A percentile compares a stretch with the other conserved stretches of the same genome.
These are phyloP conservation scores for Hippophae gyantsensis DNA, from an alignment of 306 rosid species.

Conservation along the genomic window DNA sequence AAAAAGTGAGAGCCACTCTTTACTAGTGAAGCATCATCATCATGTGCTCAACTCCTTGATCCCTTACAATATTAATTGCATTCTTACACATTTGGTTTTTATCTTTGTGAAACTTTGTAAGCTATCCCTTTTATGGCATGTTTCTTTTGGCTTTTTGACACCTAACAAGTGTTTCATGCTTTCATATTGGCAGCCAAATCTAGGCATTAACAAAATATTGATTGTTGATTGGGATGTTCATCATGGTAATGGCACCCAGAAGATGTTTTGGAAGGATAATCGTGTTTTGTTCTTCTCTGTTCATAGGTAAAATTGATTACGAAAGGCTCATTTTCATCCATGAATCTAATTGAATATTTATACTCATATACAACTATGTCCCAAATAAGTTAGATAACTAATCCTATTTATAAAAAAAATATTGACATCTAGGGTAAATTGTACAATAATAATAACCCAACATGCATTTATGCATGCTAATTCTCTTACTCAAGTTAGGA, in stretches of 20 bases:
- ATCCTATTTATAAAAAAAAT: too few species aligned
- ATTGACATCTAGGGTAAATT: too few species aligned
- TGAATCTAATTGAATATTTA: too few species aligned
- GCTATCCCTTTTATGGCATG: not conserved
- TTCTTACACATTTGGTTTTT: not conserved
- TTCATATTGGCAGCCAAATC: slow-evolving; percentile 59
- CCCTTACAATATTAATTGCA: not conserved
- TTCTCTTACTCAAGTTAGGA: too few species aligned
- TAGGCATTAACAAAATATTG: slow-evolving; percentile 61
- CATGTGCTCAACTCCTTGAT: slow-evolving; percentile 2
- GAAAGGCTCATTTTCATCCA: too few species aligned
- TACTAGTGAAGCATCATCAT: slow-evolving; percentile 3
- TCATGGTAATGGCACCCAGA: slow-evolving; percentile 97
- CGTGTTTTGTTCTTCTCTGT: slow-evolving; percentile 91
- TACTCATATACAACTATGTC: too few species aligned
- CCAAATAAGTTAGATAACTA: too few species aligned
- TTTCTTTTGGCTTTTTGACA: not conserved
- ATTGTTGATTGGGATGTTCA: slow-evolving; percentile 99
- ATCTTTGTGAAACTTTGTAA: not conserved
- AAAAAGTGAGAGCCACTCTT: slow-evolving; percentile 42
- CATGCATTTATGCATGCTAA: too few species aligned
- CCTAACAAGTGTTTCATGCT: slow-evolving; percentile 14
- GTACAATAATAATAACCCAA: too few species aligned
- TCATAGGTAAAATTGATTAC: slow-evolving; percentile 49
- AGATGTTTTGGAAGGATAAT: slow-evolving; percentile 76